Percentiles rank a stretch among this genome's conserved stretches.
Evolutionary conservation across 257 asterid species (phyloP).

Genomic region (Voacanga thouarsii): DNA sequence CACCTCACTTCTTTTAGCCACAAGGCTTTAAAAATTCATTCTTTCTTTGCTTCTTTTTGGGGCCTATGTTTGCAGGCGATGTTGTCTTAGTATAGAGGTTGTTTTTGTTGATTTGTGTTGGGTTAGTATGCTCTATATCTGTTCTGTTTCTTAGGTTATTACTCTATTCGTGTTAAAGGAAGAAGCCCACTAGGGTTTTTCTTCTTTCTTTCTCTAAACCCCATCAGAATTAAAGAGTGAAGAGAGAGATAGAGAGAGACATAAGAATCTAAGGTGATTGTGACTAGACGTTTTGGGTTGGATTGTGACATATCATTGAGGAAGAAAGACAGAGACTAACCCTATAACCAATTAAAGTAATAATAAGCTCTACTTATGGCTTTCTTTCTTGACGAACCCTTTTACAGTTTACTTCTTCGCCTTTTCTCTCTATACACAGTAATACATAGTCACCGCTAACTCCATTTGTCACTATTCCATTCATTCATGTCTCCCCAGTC

Average conservation of each 20-base stretch:
- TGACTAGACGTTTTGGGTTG: conserved; percentile 30
- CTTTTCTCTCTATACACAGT: background rate
- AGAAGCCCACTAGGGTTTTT: conserved; percentile 1
- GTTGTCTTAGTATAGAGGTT: background rate
- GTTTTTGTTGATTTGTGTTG: background rate
- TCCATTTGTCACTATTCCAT: background rate
- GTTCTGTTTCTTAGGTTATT: conserved; percentile 22
- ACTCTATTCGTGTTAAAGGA: conserved; percentile 15
- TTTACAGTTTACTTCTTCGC: background rate
- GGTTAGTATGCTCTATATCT: background rate
- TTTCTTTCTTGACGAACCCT: conserved; percentile 6
- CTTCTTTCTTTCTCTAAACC: background rate
- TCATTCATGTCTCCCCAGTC: too few relatives aligned
- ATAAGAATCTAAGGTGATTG: conserved; percentile 30
- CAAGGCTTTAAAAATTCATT: background rate
- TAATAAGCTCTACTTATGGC: background rate
- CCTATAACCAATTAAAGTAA: conserved; percentile 14
- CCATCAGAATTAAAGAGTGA: background rate
- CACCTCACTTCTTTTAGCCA: background rate
- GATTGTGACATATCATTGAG: conserved; percentile 31
- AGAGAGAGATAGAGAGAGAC: conserved; percentile 9
- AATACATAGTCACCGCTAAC: background rate
- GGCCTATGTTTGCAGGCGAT: conserved; percentile 5
- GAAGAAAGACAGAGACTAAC: background rate
- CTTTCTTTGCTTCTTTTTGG: background rate